These are phyloP conservation scores for Ceriops zippeliana DNA, from an alignment of 345 rosid genomes.

Conservation along the genomic window DNA sequence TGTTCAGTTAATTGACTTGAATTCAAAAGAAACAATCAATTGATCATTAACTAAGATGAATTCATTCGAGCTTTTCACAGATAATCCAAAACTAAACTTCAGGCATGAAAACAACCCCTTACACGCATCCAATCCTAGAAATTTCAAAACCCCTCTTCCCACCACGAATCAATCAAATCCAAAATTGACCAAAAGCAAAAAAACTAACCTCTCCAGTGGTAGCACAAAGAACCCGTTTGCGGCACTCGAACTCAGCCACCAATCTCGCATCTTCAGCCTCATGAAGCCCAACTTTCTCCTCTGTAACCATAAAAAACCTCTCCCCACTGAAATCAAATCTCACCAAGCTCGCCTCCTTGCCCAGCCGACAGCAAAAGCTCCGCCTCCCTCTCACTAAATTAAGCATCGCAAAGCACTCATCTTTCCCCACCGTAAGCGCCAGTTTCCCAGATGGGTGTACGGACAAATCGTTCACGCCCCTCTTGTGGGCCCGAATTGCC, in stretches of 20 bases:
- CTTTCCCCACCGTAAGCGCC: constrained; percentile 74
- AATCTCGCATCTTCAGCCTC: constrained; percentile 81
- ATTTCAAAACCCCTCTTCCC: neutral
- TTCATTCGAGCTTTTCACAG: no score
- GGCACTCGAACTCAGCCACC: constrained; percentile 53
- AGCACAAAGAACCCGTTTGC: constrained; percentile 71
- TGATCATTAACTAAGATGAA: no score
- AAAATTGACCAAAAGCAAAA: neutral
- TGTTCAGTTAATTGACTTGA: no score
- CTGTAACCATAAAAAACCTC: constrained; percentile 67
- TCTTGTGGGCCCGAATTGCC: constrained; percentile 61
- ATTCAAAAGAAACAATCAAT: no score
- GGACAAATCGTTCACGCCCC: constrained; percentile 62
- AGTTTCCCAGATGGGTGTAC: constrained; percentile 83
- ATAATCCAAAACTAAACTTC: no score
- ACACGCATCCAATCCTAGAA: neutral
- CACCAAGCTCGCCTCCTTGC: constrained; percentile 65
- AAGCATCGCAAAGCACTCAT: constrained; percentile 78
- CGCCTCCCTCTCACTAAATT: constrained; percentile 87
- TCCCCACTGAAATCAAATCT: constrained; percentile 58
- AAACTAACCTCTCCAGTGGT: constrained; percentile 68
- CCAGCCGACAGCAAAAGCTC: constrained; percentile 68
- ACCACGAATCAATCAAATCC: neutral
- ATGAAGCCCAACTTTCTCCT: constrained; percentile 61
- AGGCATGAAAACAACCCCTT: no score